Percentiles rank a stretch among this genome's conserved stretches.
Evolutionary conservation across 441 rosid species (phyloP).

Genomic region (Lagerstroemia fauriei): DNA sequence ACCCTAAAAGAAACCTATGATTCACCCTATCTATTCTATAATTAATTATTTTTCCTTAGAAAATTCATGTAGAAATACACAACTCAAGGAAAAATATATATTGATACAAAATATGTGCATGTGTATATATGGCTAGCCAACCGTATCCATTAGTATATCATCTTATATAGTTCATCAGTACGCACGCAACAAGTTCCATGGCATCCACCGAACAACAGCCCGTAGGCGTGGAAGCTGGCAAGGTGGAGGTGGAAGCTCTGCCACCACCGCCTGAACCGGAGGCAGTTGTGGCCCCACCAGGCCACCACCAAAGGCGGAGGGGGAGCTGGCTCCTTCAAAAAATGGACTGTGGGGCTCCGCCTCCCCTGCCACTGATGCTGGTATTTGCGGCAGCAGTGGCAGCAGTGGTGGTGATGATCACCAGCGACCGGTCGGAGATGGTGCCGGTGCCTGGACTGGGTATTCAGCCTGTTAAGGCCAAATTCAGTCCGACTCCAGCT

Average conservation of each 20-base stretch:
- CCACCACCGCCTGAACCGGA: background rate
- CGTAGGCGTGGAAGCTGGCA: conserved; percentile 13
- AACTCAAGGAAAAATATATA: background rate
- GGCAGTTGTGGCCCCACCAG: background rate
- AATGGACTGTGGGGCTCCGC: too few relatives aligned
- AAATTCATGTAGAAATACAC: background rate
- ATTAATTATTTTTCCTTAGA: background rate
- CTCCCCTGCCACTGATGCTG: conserved; percentile 1
- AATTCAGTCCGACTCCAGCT: conserved; percentile 23
- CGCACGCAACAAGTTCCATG: background rate
- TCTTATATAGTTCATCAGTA: background rate
- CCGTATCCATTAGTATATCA: background rate
- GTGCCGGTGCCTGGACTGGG: background rate
- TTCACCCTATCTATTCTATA: background rate
- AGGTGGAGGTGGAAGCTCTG: conserved; percentile 19
- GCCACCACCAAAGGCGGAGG: background rate
- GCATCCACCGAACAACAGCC: conserved; percentile 3
- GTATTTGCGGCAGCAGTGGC: conserved; percentile 9
- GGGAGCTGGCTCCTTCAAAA: too few relatives aligned
- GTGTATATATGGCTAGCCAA: background rate
- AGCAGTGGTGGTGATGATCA: conserved; percentile 9
- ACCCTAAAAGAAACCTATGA: conserved; percentile 3
- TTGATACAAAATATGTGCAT: background rate
- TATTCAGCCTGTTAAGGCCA: background rate
- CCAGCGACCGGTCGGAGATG: background rate